Evolutionary conservation across 768 basidiomycete species (phyloP), one percentile per base, ranked within the genome.

Genomic region (Mycena leptocephala): DNA sequence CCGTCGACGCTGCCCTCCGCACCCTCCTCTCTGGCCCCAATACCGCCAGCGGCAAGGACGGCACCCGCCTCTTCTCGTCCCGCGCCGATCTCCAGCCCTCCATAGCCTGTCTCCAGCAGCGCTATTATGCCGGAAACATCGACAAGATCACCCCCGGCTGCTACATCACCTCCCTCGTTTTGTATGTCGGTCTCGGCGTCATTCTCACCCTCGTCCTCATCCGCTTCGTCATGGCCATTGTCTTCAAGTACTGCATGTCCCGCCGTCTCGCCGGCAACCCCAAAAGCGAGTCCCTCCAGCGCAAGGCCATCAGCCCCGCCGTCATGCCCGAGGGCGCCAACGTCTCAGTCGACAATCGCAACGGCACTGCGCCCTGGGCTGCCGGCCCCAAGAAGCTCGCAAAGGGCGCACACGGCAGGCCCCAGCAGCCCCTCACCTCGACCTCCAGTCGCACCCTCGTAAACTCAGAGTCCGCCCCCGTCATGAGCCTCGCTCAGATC

Each of bases 321-420:
- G 98, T 99, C 74, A 92, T 99, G 92, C 98, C 98, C 4, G 96
- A 95, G 83, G 98, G 98, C 37, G 98, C 98, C 58, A 99, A 98
- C 82, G 84, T 98, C 72, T 94, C 96, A n/a, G 87, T 99, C 76
- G 93, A 97, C 86, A 99, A 98, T 85, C 91, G 86, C 78, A 93
- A 93, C 64, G 98, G 98, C 16, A 97, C 97, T 5, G 98, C 98
- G 9, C 98, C 98, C 14, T 99, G 98, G 98, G 94, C 96, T 26
- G 22, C 37, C 13, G 86, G 87, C 39, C 81, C 86, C 72, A 93
- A 90, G 81, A 90, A 90, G 80, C 85, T 92, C 62, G 82, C 84
- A 62, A 92, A 92, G 72, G 78, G 80, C 20, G 78, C 37, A 16
- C 18, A 48, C 9, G 3, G 70, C 68, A 91, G 90, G 79, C 86